A percentile compares a stretch with the other conserved stretches of the same genome.
Conservation (phyloP, 139 green algal genomes). For the Auxenochlorella pyrenoidosa region DNA sequence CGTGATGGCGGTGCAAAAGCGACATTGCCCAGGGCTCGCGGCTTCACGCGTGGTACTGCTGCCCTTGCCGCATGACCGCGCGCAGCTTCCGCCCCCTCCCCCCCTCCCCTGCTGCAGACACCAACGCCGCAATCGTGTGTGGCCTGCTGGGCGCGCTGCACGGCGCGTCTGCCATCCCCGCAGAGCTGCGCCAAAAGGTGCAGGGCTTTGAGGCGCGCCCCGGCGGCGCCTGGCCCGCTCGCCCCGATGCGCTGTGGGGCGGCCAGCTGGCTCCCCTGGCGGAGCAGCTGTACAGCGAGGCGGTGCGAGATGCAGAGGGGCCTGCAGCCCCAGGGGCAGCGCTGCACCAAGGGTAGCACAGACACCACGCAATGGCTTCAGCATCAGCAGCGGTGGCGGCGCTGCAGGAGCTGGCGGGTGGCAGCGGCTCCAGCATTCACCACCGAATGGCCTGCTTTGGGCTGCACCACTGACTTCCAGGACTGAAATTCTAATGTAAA, state of each 20-base stretch:
- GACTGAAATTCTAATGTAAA: too few relatives aligned
- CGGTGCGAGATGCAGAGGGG: not conserved
- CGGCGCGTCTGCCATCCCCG: slow-evolving; percentile 30
- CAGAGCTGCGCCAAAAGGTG: not conserved
- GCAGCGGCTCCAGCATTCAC: too few relatives aligned
- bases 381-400: too few relatives aligned
- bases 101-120: slow-evolving; percentile 41
- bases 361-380: too few relatives aligned
- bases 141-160: slow-evolving; percentile 59
- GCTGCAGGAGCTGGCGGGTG: too few relatives aligned
- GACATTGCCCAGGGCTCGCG: too few relatives aligned
- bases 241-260: not conserved
- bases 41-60: too few relatives aligned
- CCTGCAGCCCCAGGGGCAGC: not conserved
- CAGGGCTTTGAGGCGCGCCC: not conserved
- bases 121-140: slow-evolving; percentile 69
- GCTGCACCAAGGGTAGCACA: too few relatives aligned
- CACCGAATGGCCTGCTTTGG: too few relatives aligned
- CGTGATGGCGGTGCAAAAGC: too few relatives aligned
- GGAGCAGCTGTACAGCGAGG: not conserved
- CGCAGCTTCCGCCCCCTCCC: not conserved
- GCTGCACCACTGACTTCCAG: too few relatives aligned
- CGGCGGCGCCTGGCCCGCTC: not conserved
- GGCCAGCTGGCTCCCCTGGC: not conserved
- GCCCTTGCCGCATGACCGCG: not conserved